phyloP scores from a whole-genome alignment of 2,329 filamentous ascomycete species.

The Phaeophleospora eucalypticola region DNA sequence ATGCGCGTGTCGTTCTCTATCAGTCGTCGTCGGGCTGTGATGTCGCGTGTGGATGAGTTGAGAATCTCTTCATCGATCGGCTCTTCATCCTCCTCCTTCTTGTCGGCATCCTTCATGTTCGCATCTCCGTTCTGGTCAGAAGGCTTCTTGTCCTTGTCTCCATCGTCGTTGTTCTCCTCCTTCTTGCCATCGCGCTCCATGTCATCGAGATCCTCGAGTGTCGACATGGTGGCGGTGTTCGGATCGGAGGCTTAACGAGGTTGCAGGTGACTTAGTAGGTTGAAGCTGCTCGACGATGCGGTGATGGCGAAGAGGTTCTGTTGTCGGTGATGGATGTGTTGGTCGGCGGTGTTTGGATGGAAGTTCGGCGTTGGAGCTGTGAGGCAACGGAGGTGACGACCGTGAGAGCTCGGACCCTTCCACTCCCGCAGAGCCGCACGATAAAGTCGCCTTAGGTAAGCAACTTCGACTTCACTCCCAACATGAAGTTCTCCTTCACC shows the following conservation, averaged over 20 bases:
- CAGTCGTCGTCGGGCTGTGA: slow-evolving; percentile 82
- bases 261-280: no score
- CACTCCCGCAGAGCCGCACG: not conserved
- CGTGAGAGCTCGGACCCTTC: not conserved
- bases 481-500: no score
- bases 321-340: not conserved
- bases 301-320: not conserved
- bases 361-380: not conserved
- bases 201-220: slow-evolving; percentile 86
- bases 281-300: not conserved
- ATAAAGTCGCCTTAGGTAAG: no score
- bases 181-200: slow-evolving; percentile 76
- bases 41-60: slow-evolving; percentile 88
- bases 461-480: not conserved
- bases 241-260: no score
- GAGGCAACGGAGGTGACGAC: not conserved
- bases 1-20: slow-evolving; percentile 97
- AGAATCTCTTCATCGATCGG: slow-evolving; percentile 91
- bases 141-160: slow-evolving; percentile 52
- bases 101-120: slow-evolving; percentile 74
- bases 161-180: slow-evolving; percentile 54
- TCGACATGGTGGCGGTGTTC: slow-evolving; percentile 62
- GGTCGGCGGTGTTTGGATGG: no score
- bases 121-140: slow-evolving; percentile 61
- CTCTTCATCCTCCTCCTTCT: slow-evolving; percentile 67